Conservation (phyloP, 2,329 filamentous ascomycete genomes). For the Ophiostoma sp. region DNA sequence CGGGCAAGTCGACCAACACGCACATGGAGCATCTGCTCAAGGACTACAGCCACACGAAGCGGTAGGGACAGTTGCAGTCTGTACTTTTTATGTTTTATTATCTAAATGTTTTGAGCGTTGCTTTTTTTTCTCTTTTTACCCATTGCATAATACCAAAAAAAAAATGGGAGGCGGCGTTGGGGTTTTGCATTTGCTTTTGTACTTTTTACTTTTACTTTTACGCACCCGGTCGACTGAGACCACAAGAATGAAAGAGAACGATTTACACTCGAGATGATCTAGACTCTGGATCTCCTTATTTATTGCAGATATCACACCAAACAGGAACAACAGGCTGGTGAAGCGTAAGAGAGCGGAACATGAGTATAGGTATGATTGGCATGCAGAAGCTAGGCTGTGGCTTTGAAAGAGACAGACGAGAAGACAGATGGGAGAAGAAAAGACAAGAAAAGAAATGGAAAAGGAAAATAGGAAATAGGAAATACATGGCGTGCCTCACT, state of each 20-base stretch:
- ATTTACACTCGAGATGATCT: neutral
- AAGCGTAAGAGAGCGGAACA: too few species aligned
- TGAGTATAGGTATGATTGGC: too few species aligned
- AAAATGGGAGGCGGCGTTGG: neutral
- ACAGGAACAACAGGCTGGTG: too few species aligned
- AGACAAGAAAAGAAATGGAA: neutral
- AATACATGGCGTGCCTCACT: neutral
- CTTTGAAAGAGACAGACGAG: neutral
- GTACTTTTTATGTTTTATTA: neutral
- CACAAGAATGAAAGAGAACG: neutral
- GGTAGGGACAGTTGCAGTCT: slow-evolving; percentile 29
- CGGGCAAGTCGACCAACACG: slow-evolving; percentile 77
- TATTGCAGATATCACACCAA: too few species aligned
- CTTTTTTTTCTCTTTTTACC: slow-evolving; percentile 18
- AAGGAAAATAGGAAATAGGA: neutral
- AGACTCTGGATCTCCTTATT: too few species aligned
- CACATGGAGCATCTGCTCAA: slow-evolving; percentile 81
- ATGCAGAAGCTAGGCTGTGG: neutral
- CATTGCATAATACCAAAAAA: slow-evolving; percentile 11
- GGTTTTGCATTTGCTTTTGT: neutral
- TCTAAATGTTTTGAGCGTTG: slow-evolving; percentile 14
- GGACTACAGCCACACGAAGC: slow-evolving; percentile 55
- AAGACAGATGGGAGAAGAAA: neutral
- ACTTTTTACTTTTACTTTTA: neutral
- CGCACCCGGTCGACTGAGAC: neutral